A percentile compares a stretch with the other conserved stretches of the same genome.
phyloP scores from a whole-genome alignment of 345 rosid genomes.

The Eucalyptus sp. region DNA sequence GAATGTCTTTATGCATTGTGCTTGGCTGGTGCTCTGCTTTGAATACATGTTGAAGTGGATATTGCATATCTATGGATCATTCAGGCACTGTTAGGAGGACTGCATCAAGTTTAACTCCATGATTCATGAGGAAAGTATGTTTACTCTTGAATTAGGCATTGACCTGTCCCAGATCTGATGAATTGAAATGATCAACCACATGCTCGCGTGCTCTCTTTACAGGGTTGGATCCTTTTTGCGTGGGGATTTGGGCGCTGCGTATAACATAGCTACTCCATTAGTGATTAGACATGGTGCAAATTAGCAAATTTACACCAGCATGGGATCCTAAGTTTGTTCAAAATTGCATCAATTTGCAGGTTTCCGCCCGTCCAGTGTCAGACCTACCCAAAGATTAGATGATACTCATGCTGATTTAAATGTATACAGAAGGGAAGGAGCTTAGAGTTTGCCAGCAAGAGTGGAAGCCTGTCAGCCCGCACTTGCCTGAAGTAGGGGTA shows the following conservation, averaged over 20 bases:
- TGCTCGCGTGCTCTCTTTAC: background rate
- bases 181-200: background rate
- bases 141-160: too few relatives aligned
- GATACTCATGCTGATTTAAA: conserved; percentile 7
- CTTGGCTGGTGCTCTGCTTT: background rate
- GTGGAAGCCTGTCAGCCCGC: background rate
- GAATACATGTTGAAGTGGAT: background rate
- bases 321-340: background rate
- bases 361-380: conserved; percentile 41
- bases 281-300: too few relatives aligned
- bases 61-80: background rate
- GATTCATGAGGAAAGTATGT: background rate
- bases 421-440: background rate
- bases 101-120: background rate
- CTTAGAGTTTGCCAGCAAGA: background rate
- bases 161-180: too few relatives aligned
- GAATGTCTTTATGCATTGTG: background rate
- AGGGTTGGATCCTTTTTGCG: background rate
- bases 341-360: background rate
- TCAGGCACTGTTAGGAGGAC: background rate
- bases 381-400: conserved; percentile 51
- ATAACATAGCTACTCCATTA: too few relatives aligned
- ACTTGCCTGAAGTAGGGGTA: background rate
- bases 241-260: too few relatives aligned
- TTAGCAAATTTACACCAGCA: background rate